Evolutionary conservation across 805 yeast species (phyloP).

Genomic region (Myxozyma vanderwaltii): DNA sequence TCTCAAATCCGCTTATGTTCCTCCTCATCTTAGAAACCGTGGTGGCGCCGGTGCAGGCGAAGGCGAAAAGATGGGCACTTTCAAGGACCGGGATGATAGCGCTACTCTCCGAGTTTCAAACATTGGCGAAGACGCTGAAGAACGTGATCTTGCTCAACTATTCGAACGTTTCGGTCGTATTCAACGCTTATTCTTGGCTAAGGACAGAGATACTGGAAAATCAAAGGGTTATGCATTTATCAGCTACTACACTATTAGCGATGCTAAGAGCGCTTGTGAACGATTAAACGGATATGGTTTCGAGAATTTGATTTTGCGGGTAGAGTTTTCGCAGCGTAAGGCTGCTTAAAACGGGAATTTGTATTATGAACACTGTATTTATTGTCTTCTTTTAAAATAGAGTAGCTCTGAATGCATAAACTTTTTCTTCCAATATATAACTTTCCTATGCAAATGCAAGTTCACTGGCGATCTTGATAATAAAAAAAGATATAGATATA

Average conservation of each 20-base stretch:
- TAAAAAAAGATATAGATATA: no score
- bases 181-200: constrained; percentile 78
- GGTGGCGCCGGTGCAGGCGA: constrained; percentile 47
- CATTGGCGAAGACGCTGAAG: constrained; percentile 81
- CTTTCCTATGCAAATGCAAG: no score
- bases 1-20: constrained; percentile 51
- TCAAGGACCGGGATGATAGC: constrained; percentile 72
- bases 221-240: constrained; percentile 96
- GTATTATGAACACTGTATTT: not conserved
- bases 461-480: no score
- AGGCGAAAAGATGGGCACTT: constrained; percentile 25
- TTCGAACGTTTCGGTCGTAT: constrained; percentile 70
- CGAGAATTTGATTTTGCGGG: constrained; percentile 76
- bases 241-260: constrained; percentile 65
- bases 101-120: constrained; percentile 89
- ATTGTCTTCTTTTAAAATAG: not conserved
- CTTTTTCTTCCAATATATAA: no score
- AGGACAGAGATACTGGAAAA: constrained; percentile 90
- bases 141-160: constrained; percentile 72
- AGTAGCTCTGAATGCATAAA: no score
- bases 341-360: constrained; percentile 8
- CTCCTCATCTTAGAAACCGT: constrained; percentile 58
- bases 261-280: constrained; percentile 78
- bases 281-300: constrained; percentile 86
- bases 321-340: constrained; percentile 45